Conservation (phyloP, 306 rosid species). For the Cucurbita moschata region DNA sequence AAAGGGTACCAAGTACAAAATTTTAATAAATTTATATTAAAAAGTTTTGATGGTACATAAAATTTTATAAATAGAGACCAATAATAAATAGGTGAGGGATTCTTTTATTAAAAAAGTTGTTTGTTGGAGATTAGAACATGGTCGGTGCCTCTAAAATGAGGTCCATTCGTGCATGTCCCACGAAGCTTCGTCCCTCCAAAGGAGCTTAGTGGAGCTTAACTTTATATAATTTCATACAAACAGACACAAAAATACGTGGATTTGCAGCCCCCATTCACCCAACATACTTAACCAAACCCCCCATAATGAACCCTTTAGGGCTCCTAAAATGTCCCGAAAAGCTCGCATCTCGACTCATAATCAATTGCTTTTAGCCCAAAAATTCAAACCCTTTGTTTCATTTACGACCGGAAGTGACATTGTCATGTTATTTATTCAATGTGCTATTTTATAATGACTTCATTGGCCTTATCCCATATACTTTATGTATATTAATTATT, state of each 20-base stretch:
- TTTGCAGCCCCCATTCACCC: background rate
- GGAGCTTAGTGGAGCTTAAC: background rate
- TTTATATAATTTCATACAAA: background rate
- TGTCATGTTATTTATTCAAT: background rate
- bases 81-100: background rate
- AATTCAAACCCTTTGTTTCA: background rate
- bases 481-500: background rate
- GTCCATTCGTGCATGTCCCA: conserved; percentile 1
- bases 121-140: background rate
- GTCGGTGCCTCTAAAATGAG: conserved; percentile 5
- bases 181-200: conserved; percentile 5
- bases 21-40: no score
- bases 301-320: background rate
- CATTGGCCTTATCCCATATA: background rate
- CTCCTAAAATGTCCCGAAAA: background rate
- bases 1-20: no score
- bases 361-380: background rate
- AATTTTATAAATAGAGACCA: no score
- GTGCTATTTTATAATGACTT: background rate
- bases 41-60: no score
- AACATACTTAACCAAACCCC: background rate
- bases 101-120: background rate
- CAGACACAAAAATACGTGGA: background rate
- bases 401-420: background rate
- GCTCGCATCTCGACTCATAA: background rate